phyloP scores from a whole-genome alignment of 352 stramenopile species.

The Globisporangium iwayamae region DNA sequence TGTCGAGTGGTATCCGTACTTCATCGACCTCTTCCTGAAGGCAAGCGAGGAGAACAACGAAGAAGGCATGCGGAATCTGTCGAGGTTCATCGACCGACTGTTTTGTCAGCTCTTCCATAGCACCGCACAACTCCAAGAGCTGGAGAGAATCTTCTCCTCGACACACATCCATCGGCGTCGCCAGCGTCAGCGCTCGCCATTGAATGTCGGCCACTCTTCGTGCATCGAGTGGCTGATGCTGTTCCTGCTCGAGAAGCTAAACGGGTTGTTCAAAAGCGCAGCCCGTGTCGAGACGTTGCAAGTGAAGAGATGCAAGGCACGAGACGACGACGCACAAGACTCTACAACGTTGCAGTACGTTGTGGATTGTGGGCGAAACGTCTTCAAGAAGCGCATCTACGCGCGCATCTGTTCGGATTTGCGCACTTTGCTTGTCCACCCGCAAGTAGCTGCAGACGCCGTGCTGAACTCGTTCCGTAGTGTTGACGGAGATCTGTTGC shows the following conservation, averaged over 20 bases:
- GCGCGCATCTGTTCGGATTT: slow-evolving; percentile 77
- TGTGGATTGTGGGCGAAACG: slow-evolving; percentile 58
- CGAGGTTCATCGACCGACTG: slow-evolving; percentile 76
- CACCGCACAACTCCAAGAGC: slow-evolving; percentile 62
- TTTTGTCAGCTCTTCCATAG: slow-evolving; percentile 87
- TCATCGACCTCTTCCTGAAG: slow-evolving; percentile 65
- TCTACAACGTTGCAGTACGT: slow-evolving; percentile 17
- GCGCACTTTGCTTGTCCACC: slow-evolving; percentile 70
- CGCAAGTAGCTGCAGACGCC: slow-evolving; percentile 48
- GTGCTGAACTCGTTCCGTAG: slow-evolving; percentile 54
- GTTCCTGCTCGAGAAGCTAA: slow-evolving; percentile 64
- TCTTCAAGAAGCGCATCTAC: slow-evolving; percentile 81
- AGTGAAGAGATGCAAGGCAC: slow-evolving; percentile 22
- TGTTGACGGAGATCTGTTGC: slow-evolving; percentile 25
- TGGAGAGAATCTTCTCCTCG: slow-evolving; percentile 44
- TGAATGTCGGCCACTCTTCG: slow-evolving; percentile 15
- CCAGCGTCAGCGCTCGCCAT: slow-evolving; percentile 2
- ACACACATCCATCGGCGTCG: slow-evolving; percentile 5
- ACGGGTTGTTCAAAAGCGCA: slow-evolving; percentile 56
- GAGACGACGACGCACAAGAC: background rate
- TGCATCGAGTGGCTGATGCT: slow-evolving; percentile 66
- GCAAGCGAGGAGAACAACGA: slow-evolving; percentile 72
- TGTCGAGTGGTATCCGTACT: slow-evolving; percentile 77
- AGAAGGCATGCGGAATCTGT: slow-evolving; percentile 70
- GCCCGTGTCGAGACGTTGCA: slow-evolving; percentile 55